Base-by-base conservation (phyloP, 805 yeast species). In the Nakazawaea ishiwadae region DNA sequence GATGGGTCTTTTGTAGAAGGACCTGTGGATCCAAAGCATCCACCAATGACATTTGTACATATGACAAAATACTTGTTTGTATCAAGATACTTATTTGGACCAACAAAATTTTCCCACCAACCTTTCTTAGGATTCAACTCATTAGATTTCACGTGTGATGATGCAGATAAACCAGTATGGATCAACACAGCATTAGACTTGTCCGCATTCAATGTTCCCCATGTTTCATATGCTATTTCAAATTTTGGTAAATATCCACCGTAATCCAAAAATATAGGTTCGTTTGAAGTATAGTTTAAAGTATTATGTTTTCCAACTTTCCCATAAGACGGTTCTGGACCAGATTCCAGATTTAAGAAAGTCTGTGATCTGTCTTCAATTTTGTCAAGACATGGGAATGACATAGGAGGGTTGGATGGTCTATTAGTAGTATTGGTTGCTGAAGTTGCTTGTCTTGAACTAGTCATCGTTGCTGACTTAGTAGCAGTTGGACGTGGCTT, bases 21-120 rank as follows among this genome's bases (percentile, higher is more conserved):
- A 0, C 97, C 97, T 0, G 97, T 89, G 5, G 95, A 83, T 3
- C 97, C 97, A 59, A 83, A 90, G 60, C 97, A 90, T 1, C 97
- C 96, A 5, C 96, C 97, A 32, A 90, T 68, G 4, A 88, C 96
- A 57, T 90, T 90, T 1, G 96, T 85, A 62, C 97, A 90, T 6
- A 90, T 76, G 4, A 90, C 76, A 56, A 87, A 87, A 61, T 73
- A 87, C 58, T 81, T 82, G 52, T 83, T 63, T 1, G 97, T 89
- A 55, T 90, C 97, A 39, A 90, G 58, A 48, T 84, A 78, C 47
- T 69, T 70, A 1, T 81, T 89, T 1, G 96, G 86, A 0, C 97
- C 97, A 39, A 90, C 87, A 61, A 89, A 89, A 44, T 79, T 73
- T 56, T 90, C 96, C 97, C 97, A 90, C 97, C 97, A 90, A 12